phyloP scores from a whole-genome alignment of 2,329 filamentous ascomycete species.

The Corynespora cassiicola region DNA sequence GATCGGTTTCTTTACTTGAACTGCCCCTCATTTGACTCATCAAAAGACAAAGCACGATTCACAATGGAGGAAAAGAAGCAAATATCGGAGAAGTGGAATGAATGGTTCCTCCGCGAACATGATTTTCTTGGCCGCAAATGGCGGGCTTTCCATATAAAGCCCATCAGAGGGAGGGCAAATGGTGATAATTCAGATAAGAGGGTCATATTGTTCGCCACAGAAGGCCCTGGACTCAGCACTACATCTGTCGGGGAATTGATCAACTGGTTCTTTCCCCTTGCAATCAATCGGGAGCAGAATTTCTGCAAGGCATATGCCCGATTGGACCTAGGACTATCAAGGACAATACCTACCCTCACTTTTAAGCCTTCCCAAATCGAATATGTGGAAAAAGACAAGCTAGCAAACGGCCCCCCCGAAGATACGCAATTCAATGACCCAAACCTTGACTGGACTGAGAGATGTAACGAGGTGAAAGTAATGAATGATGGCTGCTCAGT shows the following conservation, averaged over 20 bases:
- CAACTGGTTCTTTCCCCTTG: conserved; percentile 49
- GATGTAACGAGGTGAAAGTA: conserved; percentile 19
- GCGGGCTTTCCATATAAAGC: conserved; percentile 47
- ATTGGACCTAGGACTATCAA: conserved; percentile 51
- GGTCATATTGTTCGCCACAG: conserved; percentile 45
- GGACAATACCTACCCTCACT: conserved; percentile 42
- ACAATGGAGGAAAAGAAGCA: conserved; percentile 14
- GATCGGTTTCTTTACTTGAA: conserved; percentile 52
- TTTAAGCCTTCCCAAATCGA: conserved; percentile 48
- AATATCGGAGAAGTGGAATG: conserved; percentile 29
- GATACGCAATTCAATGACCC: conserved; percentile 45
- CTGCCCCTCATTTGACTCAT: conserved; percentile 34
- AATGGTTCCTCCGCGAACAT: conserved; percentile 46
- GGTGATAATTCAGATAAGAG: conserved; percentile 23
- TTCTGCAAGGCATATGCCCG: conserved; percentile 53
- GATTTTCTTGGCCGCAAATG: conserved; percentile 50
- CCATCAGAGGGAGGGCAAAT: conserved; percentile 29
- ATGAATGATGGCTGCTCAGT: conserved; percentile 66
- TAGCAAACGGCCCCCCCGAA: conserved; percentile 42
- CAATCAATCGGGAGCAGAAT: conserved; percentile 39
- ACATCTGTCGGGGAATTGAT: conserved; percentile 38
- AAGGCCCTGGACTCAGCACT: conserved; percentile 21
- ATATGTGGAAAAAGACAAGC: conserved; percentile 33
- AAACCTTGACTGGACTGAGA: conserved; percentile 25
- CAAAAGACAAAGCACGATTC: conserved; percentile 13